Evolutionary conservation across 306 rosid species (phyloP).

Genomic region (Delonix regia): DNA sequence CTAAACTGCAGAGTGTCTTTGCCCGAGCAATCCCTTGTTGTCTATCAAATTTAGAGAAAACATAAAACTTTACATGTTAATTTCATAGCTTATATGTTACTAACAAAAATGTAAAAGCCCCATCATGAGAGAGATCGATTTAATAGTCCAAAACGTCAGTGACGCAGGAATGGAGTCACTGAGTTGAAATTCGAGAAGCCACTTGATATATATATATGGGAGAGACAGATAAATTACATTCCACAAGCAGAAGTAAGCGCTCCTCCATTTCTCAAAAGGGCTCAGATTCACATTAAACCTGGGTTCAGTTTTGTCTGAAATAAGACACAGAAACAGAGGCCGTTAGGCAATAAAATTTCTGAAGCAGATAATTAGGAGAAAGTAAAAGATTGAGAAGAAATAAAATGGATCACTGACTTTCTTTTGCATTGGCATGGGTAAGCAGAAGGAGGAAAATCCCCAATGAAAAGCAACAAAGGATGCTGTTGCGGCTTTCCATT

Average conservation of each 20-base stretch:
- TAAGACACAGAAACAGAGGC: too few species aligned
- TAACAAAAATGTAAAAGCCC: too few species aligned
- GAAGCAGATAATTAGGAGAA: background rate
- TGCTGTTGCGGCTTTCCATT: slow-evolving; percentile 30
- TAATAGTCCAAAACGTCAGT: too few species aligned
- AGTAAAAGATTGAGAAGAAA: background rate
- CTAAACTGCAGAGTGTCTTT: background rate
- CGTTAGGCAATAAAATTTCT: background rate
- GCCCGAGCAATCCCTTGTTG: background rate
- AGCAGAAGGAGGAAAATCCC: slow-evolving; percentile 51
- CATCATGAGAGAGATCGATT: too few species aligned
- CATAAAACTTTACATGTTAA: too few species aligned
- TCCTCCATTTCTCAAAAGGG: slow-evolving; percentile 46
- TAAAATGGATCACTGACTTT: slow-evolving; percentile 33
- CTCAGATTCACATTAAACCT: slow-evolving; percentile 44
- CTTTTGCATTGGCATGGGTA: slow-evolving; percentile 45
- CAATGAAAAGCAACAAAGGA: slow-evolving; percentile 43
- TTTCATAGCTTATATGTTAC: too few species aligned
- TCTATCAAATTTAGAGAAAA: too few species aligned
- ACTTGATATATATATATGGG: too few species aligned
- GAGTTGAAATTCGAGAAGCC: too few species aligned
- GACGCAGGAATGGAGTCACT: too few species aligned
- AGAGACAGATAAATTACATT: slow-evolving; percentile 33
- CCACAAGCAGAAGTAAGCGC: slow-evolving; percentile 56
- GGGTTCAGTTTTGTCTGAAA: slow-evolving; percentile 47